Base-by-base conservation (phyloP, 1,284 basidiomycete species). In the Ustilago nuda region DNA sequence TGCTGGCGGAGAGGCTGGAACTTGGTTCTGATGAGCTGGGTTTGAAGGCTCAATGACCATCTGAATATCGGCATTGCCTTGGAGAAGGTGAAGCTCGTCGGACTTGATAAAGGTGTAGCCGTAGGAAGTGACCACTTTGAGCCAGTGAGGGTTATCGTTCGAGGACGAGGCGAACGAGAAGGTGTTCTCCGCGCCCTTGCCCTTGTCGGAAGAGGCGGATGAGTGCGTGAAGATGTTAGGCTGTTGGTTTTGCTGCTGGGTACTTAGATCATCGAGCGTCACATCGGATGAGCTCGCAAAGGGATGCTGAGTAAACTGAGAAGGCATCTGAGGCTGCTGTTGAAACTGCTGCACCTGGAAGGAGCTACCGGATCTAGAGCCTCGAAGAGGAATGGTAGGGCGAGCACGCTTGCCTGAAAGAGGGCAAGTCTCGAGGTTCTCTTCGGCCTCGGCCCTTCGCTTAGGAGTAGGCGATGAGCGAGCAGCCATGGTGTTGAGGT, bases 41-140 rank as follows among this genome's bases (percentile, higher is more conserved):
- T 59, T 69, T 17, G 59, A 61, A 11, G 63, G 58, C 43, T 76
- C 74, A 8, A 72, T 55, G n/a, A 76, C 69, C 69, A 76, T 72
- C 56, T 76, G 74, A n/a, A 76, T 60, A 23, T 77, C 66, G 33
- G 53, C 62, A 19, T 76, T 72, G 60, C 75, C 75, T 46, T 70
- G 70, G 46, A 77, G 61, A 15, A 69, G 54, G 15, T 77, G 70
- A 2, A 77, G 50, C 33, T 77, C 70, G 43, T 77, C 75, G 43
- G 70, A 67, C 45, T 66, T 69, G 60, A 73, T 72, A 19, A 77
- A 77, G 1, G 70, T 77, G 64, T 77, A 72, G 46, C 75, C 75
- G 41, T 77, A 77, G 23, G 70, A 73, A 8, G 75, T 77, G 45
- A 73, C 75, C 19, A 77, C 75, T 27, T 72, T 72, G 61, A 77